phyloP scores from a whole-genome alignment of 2,329 filamentous ascomycete species.

The Bipolaris sorokiniana region DNA sequence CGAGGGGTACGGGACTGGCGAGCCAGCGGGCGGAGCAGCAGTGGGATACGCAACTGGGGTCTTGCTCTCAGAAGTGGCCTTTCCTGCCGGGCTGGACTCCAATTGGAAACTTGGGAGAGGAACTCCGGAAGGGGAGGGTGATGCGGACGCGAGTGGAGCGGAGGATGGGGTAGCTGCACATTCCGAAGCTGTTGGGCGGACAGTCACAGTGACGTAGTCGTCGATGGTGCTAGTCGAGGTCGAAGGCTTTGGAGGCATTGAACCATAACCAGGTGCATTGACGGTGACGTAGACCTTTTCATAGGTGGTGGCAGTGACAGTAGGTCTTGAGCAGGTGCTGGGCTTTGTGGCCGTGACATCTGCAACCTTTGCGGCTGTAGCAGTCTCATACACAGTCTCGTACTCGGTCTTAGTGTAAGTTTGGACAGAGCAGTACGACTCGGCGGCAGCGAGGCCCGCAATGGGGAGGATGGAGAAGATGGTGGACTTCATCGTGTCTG shows the following conservation, averaged over 20 bases:
- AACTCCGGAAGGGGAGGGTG: not conserved
- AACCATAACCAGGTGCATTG: conserved; percentile 7
- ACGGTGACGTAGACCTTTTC: conserved; percentile 37
- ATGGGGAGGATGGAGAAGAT: conserved; percentile 37
- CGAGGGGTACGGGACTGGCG: no score
- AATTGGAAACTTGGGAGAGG: not conserved
- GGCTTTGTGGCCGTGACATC: conserved; percentile 9
- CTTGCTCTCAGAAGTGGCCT: conserved; percentile 3
- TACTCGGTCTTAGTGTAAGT: conserved; percentile 26
- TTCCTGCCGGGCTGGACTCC: not conserved
- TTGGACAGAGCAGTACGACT: conserved; percentile 28
- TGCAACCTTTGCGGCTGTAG: not conserved
- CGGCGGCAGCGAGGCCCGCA: conserved; percentile 29
- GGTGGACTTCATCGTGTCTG: conserved; percentile 34
- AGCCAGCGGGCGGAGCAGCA: not conserved
- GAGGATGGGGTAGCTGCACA: conserved; percentile 21
- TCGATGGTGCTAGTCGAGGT: conserved; percentile 22
- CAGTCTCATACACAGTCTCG: conserved; percentile 16
- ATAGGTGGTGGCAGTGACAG: conserved; percentile 24
- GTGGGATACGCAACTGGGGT: conserved; percentile 12
- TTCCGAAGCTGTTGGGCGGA: conserved; percentile 15
- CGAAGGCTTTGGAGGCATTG: conserved; percentile 4
- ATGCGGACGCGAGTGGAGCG: conserved; percentile 2
- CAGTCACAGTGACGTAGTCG: conserved; percentile 25
- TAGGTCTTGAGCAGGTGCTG: conserved; percentile 15